phyloP scores from a whole-genome alignment of 2,329 filamentous ascomycete species.

The Xylariales sp. region DNA sequence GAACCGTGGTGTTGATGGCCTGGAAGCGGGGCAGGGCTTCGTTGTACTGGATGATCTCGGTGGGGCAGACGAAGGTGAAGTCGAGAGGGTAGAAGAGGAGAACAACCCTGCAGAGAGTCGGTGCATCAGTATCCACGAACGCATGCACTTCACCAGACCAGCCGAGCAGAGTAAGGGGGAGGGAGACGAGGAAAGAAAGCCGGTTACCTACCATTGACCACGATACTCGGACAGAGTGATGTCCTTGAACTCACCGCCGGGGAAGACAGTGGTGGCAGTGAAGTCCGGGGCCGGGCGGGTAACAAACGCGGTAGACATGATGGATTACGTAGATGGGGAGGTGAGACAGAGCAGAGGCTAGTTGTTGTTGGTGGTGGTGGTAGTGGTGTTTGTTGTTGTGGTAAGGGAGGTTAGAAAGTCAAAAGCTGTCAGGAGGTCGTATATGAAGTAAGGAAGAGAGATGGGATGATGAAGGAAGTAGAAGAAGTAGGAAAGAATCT shows the following conservation, averaged over 20 bases:
- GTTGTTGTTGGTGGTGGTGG: background rate
- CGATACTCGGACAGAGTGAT: conserved; percentile 58
- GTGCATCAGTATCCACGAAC: conserved; percentile 8
- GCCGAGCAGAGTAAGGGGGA: conserved; percentile 7
- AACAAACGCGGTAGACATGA: conserved; percentile 60
- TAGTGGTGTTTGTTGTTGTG: background rate
- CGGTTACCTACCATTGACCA: conserved; percentile 58
- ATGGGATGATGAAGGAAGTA: background rate
- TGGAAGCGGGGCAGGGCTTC: conserved; percentile 70
- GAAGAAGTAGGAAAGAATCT: background rate
- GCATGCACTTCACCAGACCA: background rate
- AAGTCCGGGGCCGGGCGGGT: conserved; percentile 62
- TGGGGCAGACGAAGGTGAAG: conserved; percentile 75
- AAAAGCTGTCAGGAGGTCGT: background rate
- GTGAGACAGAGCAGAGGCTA: background rate
- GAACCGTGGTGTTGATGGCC: conserved; percentile 68
- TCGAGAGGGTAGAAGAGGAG: conserved; percentile 76
- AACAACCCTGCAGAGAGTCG: conserved; percentile 61
- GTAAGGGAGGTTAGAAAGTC: background rate
- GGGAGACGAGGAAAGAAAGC: conserved; percentile 33
- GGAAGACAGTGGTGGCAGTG: conserved; percentile 62
- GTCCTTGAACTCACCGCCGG: conserved; percentile 61
- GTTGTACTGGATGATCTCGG: conserved; percentile 74
- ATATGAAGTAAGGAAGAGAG: background rate
- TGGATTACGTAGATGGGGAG: conserved; percentile 31